Evolutionary conservation across 345 rosid genomes (phyloP).

Genomic region (Hibiscus trionum): DNA sequence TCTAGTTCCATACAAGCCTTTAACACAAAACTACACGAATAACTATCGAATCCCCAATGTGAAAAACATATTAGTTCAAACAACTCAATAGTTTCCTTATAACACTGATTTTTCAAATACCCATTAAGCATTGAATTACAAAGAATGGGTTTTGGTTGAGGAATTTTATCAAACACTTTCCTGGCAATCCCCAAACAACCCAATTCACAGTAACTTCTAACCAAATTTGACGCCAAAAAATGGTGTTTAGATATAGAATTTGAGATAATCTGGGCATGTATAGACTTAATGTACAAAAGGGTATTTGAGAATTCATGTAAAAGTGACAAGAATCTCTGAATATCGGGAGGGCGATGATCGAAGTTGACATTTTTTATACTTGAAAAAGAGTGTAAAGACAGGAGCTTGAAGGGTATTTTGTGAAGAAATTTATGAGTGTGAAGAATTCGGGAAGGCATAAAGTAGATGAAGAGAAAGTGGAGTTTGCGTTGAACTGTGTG

Average conservation of each 20-base stretch:
- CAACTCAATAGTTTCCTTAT: slow-evolving; percentile 17
- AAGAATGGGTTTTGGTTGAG: slow-evolving; percentile 15
- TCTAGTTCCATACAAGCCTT: slow-evolving; percentile 21
- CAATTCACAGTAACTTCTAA: slow-evolving; percentile 13
- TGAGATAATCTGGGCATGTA: slow-evolving; percentile 22
- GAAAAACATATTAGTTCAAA: slow-evolving; percentile 14
- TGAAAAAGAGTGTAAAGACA: neutral
- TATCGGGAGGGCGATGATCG: neutral
- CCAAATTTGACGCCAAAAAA: slow-evolving; percentile 17
- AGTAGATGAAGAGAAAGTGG: neutral
- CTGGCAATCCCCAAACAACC: slow-evolving; percentile 21
- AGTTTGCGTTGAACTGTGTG: neutral
- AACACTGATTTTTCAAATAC: slow-evolving; percentile 22
- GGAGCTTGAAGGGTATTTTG: slow-evolving; percentile 2
- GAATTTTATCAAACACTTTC: slow-evolving; percentile 20
- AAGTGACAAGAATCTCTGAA: slow-evolving; percentile 7
- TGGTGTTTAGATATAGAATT: slow-evolving; percentile 9
- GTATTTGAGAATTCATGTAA: slow-evolving; percentile 13
- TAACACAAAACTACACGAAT: slow-evolving; percentile 24
- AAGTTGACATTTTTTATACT: neutral
- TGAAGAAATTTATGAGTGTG: neutral
- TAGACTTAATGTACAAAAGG: slow-evolving; percentile 17
- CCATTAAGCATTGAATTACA: slow-evolving; percentile 21
- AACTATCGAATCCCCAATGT: slow-evolving; percentile 22
- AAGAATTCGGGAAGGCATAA: slow-evolving; percentile 1